Evolutionary conservation across 2,329 filamentous ascomycete genomes (phyloP).

Genomic region (Hymenotorrendiella dingleyae): DNA sequence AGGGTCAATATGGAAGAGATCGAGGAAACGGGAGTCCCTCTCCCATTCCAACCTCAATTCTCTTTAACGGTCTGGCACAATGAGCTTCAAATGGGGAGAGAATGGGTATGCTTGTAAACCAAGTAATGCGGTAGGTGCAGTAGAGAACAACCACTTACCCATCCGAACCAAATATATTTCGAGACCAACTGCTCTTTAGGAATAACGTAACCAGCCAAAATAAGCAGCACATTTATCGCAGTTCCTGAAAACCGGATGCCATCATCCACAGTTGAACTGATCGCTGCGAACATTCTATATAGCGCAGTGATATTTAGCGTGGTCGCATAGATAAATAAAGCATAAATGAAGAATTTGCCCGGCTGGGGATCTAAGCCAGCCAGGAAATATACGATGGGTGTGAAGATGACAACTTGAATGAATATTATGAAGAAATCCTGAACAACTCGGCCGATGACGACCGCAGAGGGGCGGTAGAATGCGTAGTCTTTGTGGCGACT

Average conservation of each 20-base stretch:
- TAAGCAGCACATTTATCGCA: neutral
- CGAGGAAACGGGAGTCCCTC: no score
- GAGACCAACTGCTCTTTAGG: no score
- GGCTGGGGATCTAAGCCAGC: conserved; percentile 49
- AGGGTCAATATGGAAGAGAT: no score
- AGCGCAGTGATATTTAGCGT: conserved; percentile 58
- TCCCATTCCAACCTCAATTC: no score
- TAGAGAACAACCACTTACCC: no score
- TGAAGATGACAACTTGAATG: conserved; percentile 38
- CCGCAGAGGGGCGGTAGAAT: conserved; percentile 62
- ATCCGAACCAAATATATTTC: conserved; percentile 54
- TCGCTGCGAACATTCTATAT: conserved; percentile 61
- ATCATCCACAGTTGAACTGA: conserved; percentile 59
- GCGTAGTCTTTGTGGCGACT: conserved; percentile 62
- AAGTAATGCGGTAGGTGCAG: no score
- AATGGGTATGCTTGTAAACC: no score
- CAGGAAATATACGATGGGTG: conserved; percentile 51
- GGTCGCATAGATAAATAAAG: conserved; percentile 57
- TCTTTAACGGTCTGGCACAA: no score
- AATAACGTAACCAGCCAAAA: neutral
- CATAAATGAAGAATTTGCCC: conserved; percentile 61
- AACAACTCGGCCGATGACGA: conserved; percentile 54
- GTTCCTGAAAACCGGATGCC: conserved; percentile 56
- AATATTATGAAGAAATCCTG: conserved; percentile 57
- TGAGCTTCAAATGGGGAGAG: no score